phyloP scores from a whole-genome alignment of 75 land plant genomes.

The Picea sitchensis region DNA sequence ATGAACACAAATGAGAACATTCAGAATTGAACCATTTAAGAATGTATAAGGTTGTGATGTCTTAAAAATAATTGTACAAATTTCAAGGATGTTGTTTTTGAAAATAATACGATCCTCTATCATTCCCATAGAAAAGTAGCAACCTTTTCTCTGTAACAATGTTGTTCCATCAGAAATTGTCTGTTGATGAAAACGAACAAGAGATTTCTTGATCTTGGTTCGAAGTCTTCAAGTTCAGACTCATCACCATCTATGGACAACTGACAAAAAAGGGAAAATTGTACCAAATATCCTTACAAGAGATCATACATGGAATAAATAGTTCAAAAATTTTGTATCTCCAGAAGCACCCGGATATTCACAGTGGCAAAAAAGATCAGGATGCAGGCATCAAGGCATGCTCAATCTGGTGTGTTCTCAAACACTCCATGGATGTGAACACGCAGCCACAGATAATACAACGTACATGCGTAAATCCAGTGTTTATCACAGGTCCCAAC shows the following conservation, averaged over 20 bases:
- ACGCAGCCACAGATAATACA: constrained; percentile 4
- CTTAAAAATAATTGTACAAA: not conserved
- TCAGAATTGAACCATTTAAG: not conserved
- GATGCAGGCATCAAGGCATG: constrained; percentile 7
- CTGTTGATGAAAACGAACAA: not conserved
- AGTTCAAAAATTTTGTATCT: not conserved
- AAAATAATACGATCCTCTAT: not conserved
- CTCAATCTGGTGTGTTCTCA: constrained; percentile 5
- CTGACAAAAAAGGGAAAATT: not conserved
- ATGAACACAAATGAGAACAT: not conserved
- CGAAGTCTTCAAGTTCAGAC: not conserved
- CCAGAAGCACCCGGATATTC: not conserved
- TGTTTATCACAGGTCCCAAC: not conserved
- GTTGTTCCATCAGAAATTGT: not conserved
- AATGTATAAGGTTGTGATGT: not conserved
- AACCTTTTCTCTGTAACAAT: not conserved
- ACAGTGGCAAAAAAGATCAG: not conserved
- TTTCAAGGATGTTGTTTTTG: not conserved
- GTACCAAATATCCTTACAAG: constrained; percentile 1
- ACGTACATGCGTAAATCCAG: not conserved
- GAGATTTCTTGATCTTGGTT: constrained; percentile 8
- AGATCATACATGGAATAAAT: not conserved
- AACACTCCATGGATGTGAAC: constrained; percentile 1
- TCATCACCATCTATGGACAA: not conserved
- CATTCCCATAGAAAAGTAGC: constrained; percentile 2